phyloP scores from a whole-genome alignment of 208 protist species.

The Giardia muris region DNA sequence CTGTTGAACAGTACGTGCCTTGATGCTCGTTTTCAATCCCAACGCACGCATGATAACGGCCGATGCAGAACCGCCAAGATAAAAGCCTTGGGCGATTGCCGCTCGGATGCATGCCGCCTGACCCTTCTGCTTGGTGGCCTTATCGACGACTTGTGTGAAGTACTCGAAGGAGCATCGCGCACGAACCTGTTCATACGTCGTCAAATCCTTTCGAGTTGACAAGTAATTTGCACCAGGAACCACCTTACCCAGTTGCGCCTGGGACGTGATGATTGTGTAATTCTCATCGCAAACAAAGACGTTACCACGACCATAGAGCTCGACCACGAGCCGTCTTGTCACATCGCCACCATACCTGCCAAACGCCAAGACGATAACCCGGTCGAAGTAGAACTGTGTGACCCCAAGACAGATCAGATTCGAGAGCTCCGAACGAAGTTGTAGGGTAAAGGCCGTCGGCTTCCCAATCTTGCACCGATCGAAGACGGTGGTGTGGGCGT shows the following conservation, averaged over 20 bases:
- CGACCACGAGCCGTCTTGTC: not conserved
- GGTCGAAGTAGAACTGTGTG: not conserved
- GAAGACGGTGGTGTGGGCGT: not conserved
- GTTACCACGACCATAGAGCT: not conserved
- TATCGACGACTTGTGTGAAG: conserved; percentile 7
- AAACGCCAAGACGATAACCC: not conserved
- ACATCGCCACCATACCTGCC: not conserved
- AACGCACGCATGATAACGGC: not conserved
- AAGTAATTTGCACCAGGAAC: not conserved
- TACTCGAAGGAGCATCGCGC: not conserved
- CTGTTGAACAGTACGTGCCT: not conserved
- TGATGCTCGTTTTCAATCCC: not conserved
- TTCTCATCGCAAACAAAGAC: not conserved
- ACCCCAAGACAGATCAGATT: not conserved
- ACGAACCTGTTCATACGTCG: not conserved
- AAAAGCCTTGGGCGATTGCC: not conserved
- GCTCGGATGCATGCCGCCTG: not conserved
- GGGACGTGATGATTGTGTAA: not conserved
- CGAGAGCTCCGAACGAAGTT: not conserved
- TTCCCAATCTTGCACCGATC: not conserved
- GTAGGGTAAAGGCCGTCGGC: not conserved
- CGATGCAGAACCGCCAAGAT: not conserved
- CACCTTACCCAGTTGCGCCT: not conserved
- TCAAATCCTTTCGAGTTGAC: not conserved
- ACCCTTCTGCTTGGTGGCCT: not conserved